Conservation (phyloP, 2,329 filamentous ascomycete species). For the Magnaporthiopsis poae region DNA sequence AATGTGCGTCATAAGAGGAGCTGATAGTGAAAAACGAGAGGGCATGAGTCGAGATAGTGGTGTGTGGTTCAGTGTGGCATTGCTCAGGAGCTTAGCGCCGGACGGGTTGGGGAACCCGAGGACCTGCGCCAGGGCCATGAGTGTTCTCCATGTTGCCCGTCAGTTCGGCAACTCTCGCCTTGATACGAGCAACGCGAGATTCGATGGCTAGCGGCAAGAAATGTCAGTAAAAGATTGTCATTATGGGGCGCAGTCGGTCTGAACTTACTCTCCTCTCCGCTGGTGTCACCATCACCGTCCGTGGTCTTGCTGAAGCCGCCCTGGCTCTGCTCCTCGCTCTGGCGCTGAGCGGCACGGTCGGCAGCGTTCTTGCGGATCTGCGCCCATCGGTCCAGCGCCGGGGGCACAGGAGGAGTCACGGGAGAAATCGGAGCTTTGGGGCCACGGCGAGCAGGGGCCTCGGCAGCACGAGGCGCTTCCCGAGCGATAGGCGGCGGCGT, state of each 20-base stretch:
- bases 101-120: not conserved
- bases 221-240: not conserved
- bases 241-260: not conserved
- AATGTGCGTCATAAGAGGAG: not conserved
- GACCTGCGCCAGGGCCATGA: conserved; percentile 25
- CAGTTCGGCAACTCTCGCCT: conserved; percentile 87
- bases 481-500: conserved; percentile 43
- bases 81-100: not conserved
- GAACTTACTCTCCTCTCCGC: conserved; percentile 81
- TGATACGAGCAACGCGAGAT: conserved; percentile 91
- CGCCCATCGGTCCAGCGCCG: conserved; percentile 74
- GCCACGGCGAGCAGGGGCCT: conserved; percentile 13
- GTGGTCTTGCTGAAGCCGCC: conserved; percentile 46
- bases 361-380: conserved; percentile 93
- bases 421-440: conserved; percentile 16
- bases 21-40: not conserved
- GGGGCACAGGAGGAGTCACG: conserved; percentile 20
- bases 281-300: conserved; percentile 76
- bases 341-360: conserved; percentile 58
- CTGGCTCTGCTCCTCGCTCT: conserved; percentile 55
- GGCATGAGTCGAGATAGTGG: not conserved
- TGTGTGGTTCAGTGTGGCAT: not conserved
- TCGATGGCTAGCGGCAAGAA: conserved; percentile 67
- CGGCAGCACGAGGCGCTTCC: conserved; percentile 21
- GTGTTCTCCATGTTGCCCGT: conserved; percentile 70